Percentiles rank a stretch among this genome's conserved stretches.
phyloP scores from a whole-genome alignment of 371 early-diverging fungal genomes.

The Coemansia linderi region DNA sequence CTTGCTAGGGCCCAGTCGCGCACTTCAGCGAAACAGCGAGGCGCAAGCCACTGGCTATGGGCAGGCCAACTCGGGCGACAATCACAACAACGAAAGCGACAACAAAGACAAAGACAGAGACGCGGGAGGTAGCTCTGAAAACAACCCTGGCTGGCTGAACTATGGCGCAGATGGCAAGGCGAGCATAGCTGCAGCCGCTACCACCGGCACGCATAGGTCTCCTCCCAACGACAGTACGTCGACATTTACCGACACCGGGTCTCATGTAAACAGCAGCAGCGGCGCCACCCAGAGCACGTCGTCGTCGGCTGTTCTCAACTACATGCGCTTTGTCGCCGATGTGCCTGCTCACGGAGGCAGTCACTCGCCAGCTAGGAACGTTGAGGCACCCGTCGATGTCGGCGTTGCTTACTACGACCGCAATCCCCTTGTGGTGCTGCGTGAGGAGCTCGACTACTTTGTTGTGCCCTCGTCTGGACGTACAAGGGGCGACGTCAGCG shows the following conservation, averaged over 20 bases:
- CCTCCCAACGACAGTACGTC: slow-evolving; percentile 45
- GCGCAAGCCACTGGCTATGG: slow-evolving; percentile 3
- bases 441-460: slow-evolving; percentile 65
- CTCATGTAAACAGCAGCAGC: slow-evolving; percentile 47
- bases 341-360: slow-evolving; percentile 7
- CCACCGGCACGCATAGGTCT: not conserved
- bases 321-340: slow-evolving; percentile 47
- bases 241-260: slow-evolving; percentile 41
- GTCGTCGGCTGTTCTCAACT: slow-evolving; percentile 52
- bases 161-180: slow-evolving; percentile 41
- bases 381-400: slow-evolving; percentile 13
- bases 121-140: not conserved
- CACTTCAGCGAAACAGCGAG: slow-evolving; percentile 11
- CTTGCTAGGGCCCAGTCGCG: slow-evolving; percentile 23
- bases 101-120: slow-evolving; percentile 7
- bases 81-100: slow-evolving; percentile 7
- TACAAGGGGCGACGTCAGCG: slow-evolving; percentile 44
- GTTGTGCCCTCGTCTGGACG: slow-evolving; percentile 56
- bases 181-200: slow-evolving; percentile 14
- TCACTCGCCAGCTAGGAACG: slow-evolving; percentile 1
- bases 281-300: slow-evolving; percentile 52
- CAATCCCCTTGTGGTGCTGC: slow-evolving; percentile 51
- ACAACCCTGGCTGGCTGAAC: slow-evolving; percentile 33
- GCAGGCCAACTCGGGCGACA: slow-evolving; percentile 7
- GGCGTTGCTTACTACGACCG: slow-evolving; percentile 34